Conservation (phyloP, 1,284 basidiomycete genomes). For the Fomitopsis betulina region DNA sequence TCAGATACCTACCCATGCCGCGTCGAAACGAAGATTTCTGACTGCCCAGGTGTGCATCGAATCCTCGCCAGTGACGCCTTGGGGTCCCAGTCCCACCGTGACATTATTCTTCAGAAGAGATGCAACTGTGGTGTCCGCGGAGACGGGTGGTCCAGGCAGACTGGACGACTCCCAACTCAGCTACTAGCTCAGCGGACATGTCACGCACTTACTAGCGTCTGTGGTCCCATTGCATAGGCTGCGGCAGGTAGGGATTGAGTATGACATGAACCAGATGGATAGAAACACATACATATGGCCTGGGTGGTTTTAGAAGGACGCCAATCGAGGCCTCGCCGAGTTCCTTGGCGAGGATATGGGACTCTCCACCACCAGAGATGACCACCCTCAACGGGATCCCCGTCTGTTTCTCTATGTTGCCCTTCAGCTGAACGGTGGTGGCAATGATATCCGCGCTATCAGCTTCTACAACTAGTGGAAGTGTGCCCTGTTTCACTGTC, state of each 20-base stretch:
- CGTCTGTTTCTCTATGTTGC: constrained; percentile 49
- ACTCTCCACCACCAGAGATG: constrained; percentile 72
- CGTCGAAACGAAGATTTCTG: constrained; percentile 47
- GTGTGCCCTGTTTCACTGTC: constrained; percentile 30
- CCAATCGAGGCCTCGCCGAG: constrained; percentile 64
- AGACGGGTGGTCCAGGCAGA: constrained; percentile 48
- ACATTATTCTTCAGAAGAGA: constrained; percentile 44
- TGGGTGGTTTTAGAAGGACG: constrained; percentile 43
- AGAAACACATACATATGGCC: constrained; percentile 5
- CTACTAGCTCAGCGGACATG: background rate
- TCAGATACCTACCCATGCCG: constrained; percentile 39
- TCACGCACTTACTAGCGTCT: constrained; percentile 31
- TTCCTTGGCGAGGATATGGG: constrained; percentile 69
- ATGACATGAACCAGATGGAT: background rate
- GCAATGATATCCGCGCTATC: constrained; percentile 73
- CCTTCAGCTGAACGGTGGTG: constrained; percentile 65
- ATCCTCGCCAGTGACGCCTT: constrained; percentile 2
- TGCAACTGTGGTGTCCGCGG: constrained; percentile 39
- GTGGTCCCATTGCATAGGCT: constrained; percentile 42
- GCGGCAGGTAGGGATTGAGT: background rate
- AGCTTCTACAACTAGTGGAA: constrained; percentile 65
- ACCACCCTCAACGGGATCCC: constrained; percentile 52
- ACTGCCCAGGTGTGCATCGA: constrained; percentile 44
- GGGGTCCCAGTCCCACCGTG: constrained; percentile 43
- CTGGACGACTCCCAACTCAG: constrained; percentile 16